Base-by-base conservation (phyloP, 805 yeast genomes). In the Isabelozyma heimii region DNA sequence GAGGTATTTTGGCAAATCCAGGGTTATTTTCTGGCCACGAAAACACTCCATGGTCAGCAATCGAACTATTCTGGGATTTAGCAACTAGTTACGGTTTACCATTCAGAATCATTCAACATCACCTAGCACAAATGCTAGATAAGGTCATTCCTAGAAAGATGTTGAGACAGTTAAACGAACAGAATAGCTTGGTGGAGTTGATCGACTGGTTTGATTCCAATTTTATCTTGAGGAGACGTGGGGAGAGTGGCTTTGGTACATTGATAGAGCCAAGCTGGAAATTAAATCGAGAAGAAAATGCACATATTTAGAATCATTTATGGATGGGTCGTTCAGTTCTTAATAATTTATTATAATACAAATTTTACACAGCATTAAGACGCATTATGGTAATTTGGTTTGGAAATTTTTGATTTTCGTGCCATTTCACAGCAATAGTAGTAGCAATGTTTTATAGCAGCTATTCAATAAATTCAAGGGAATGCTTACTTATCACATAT, bases 1-100 rank as follows among this genome's bases (percentile, higher is more conserved):
- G 99, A 52, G 99, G 99, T 0, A 73, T 89, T 2, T 69, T 94
- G 45, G 73, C 80, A 27, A 94, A 94, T 63, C 99, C 99, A 0
- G 96, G 91, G 0, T 59, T 94, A 54, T 94, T 94, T 69, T 80
- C 87, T 1, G 96, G 96, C 0, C 80, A 66, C 60, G 71, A 72
- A 0, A 73, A 70, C 46, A 85, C 97, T 2, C 97, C 98, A 2
- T 94, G 98, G 97, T 81, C 85, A 6, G 92, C 96, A 7, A 70
- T 94, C 5, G 99, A 94, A 64, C 73, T 75, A 50, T 88, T 92
- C 62, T 82, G 91, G 87, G 85, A 89, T 58, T 82, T 84, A 54
- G 80, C 88, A 8, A 79, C 89, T 13, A 81, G 84, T 16, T 90
- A 85, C 60, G 97, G 97, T 0, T 71, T 91, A 48, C 97, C 96